phyloP scores from a whole-genome alignment of 78 protist species.

The Mastigamoeba balamuthi region DNA sequence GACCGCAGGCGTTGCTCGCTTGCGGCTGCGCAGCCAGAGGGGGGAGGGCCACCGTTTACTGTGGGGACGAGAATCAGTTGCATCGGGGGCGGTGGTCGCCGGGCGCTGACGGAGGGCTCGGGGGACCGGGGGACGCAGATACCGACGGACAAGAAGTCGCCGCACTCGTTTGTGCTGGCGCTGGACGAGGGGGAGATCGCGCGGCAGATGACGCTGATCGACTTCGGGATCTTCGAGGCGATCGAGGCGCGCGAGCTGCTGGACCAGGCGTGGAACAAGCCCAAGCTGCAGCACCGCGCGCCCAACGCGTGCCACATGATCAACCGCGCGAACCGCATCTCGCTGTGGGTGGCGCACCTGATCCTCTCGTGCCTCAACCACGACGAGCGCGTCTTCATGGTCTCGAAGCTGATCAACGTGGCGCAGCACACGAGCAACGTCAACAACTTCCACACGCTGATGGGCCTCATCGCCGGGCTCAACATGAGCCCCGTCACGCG shows the following conservation, averaged over 20 bases:
- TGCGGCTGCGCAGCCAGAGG: too few species aligned
- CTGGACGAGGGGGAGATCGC: conserved; percentile 52
- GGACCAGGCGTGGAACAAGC: conserved; percentile 64
- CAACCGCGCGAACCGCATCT: background rate
- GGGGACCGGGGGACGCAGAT: too few species aligned
- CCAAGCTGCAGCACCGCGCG: conserved; percentile 44
- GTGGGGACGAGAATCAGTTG: too few species aligned
- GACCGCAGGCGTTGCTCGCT: too few species aligned
- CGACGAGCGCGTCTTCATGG: background rate
- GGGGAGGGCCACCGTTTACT: too few species aligned
- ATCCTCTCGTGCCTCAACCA: background rate
- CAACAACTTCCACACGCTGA: background rate
- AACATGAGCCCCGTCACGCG: conserved; percentile 35
- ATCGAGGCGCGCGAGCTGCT: conserved; percentile 46
- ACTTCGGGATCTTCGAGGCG: conserved; percentile 37
- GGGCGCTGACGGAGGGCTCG: too few species aligned
- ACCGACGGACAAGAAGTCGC: conserved; percentile 29
- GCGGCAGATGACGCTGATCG: conserved; percentile 46
- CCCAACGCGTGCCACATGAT: conserved; percentile 26
- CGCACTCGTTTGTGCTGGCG: background rate
- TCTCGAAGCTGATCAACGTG: background rate
- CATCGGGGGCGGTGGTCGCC: too few species aligned
- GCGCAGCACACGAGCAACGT: background rate
- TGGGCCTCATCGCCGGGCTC: conserved; percentile 24
- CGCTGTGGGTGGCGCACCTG: background rate